phyloP scores from a whole-genome alignment of 495 filamentous ascomycete species.

The Neurospora sp. region DNA sequence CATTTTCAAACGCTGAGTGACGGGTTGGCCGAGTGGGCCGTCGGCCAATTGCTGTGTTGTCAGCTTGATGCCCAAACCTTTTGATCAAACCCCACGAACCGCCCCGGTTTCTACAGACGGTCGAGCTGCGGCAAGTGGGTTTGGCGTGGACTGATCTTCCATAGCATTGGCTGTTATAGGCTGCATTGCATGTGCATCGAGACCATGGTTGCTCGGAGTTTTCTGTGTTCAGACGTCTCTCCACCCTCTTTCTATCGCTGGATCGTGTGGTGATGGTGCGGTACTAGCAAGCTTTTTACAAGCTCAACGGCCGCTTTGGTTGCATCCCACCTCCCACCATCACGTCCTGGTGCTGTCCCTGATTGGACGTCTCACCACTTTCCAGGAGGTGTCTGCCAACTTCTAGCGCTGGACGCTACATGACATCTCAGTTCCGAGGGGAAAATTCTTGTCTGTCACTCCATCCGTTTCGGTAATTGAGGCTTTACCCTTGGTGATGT shows the following conservation, averaged over 20 bases:
- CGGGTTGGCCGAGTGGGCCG: background rate
- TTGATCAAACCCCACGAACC: background rate
- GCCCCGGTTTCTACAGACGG: background rate
- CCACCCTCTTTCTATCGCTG: background rate
- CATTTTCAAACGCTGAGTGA: background rate
- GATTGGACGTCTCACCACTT: background rate
- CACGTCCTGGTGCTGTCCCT: background rate
- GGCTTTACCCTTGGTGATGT: background rate
- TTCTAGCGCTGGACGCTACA: background rate
- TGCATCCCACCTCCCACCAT: background rate
- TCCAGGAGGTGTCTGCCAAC: background rate
- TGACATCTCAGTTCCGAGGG: background rate
- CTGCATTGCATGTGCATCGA: background rate
- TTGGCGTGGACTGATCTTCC: background rate
- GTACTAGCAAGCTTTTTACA: background rate
- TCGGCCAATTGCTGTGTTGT: background rate
- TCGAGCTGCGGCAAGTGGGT: background rate
- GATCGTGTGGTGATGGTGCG: background rate
- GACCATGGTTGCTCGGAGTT: background rate
- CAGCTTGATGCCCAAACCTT: background rate
- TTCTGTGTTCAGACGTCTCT: background rate
- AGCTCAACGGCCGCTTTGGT: background rate
- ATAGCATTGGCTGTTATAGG: background rate
- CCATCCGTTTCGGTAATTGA: background rate
- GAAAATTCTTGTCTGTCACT: background rate